These are phyloP conservation scores for Chlorencoelia australis DNA, from an alignment of 2,329 filamentous ascomycete genomes.

Conservation along the genomic window DNA sequence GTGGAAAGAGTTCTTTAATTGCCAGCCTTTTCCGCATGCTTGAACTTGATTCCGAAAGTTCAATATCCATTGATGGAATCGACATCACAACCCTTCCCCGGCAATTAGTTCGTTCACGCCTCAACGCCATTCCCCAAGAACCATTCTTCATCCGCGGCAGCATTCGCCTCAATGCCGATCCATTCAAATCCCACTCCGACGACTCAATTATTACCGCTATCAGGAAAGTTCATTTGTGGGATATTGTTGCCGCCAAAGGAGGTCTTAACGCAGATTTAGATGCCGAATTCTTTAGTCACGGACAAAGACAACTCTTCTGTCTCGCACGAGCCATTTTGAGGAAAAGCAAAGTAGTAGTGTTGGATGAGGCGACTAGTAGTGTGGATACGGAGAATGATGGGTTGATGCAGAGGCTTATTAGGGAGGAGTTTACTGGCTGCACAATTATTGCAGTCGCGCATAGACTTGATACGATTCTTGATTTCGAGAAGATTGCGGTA, in stretches of 20 bases:
- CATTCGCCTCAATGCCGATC: constrained; percentile 40
- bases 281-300: constrained; percentile 55
- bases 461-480: constrained; percentile 34
- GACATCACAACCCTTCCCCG: constrained; percentile 35
- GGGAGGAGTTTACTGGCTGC: constrained; percentile 40
- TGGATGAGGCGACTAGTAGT: constrained; percentile 37
- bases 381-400: constrained; percentile 47
- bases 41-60: constrained; percentile 29
- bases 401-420: constrained; percentile 44
- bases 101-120: constrained; percentile 34
- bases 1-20: constrained; percentile 35
- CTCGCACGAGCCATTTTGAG: constrained; percentile 37
- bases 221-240: constrained; percentile 30
- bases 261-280: constrained; percentile 29
- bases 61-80: constrained; percentile 37
- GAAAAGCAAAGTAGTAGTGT: constrained; percentile 30
- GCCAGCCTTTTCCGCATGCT: constrained; percentile 40
- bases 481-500: constrained; percentile 27
- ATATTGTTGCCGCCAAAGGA: constrained; percentile 12
- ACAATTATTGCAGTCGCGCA: constrained; percentile 39
- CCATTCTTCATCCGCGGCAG: constrained; percentile 38
- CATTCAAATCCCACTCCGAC: constrained; percentile 29
- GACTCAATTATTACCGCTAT: constrained; percentile 35
- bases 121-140: constrained; percentile 37
- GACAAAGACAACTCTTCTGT: constrained; percentile 39